Base-by-base conservation (phyloP, 2,329 filamentous ascomycete genomes). In the Cercospora beticola region DNA sequence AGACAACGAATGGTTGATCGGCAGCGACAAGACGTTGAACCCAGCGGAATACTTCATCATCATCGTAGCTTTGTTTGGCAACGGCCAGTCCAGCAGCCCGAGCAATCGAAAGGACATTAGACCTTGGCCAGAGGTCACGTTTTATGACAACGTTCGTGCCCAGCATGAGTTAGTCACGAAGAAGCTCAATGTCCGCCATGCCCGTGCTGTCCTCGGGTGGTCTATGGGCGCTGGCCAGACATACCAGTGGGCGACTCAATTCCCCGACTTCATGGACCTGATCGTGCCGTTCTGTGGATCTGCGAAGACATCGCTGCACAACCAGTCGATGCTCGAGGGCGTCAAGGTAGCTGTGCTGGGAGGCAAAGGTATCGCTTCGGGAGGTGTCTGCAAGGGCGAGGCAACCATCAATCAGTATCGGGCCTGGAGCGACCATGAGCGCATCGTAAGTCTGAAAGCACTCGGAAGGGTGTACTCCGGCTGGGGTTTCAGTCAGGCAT, bases 401-500 rank as follows among this genome's bases (percentile, higher is more conserved):
- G 82, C 49, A 79, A 83, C 68, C 77, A 77, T 70, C 7, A 67
- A 68, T 16, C 68, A 68, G 31, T 74, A 74, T 59, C 67, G 70
- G n/a, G 60, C 63, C 6, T 77, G 76, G 75, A 70, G 62, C 3
- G 78, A 80, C 0, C 82, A 86, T 62, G 85, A 90, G 71, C 85
- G 78, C 59, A 81, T 82, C 16, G 80, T 82, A 21, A 89, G 87
- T 0, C 76, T 94, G 49, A 93, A 90, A 74, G 91, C 92, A 0
- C 86, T 94, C 6, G 76, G 76, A 1, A 70, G 78, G 5, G 91
- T 89, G 0, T 95, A 95, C 78, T 91, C 92, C 1, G 92, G 91
- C 0, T 95, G 87, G 91, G 92, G 92, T 0, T 91, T 94, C 74
- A 91, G 88, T 62, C 91, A 94, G 74, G 85, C 90, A 0, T 94